phyloP scores from a whole-genome alignment of 352 stramenopile genomes.

The Pythium guiyangense region DNA sequence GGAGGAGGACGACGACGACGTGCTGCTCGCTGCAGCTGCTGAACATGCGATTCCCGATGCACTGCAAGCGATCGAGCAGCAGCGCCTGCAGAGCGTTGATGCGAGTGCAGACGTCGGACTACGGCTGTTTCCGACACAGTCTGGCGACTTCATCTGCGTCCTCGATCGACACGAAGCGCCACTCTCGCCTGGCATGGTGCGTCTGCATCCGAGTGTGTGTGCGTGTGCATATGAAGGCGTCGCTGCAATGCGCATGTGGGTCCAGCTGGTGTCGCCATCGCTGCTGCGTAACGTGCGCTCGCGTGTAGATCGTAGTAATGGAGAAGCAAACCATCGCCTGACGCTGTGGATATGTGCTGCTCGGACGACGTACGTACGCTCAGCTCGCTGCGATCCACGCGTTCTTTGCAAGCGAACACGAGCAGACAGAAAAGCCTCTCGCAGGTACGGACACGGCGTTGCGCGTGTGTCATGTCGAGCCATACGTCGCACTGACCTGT shows the following conservation, averaged over 20 bases:
- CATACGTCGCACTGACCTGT: too few species aligned
- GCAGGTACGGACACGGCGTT: neutral
- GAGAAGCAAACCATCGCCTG: neutral
- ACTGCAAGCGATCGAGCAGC: constrained; percentile 25
- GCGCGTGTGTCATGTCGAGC: too few species aligned
- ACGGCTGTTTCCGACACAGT: constrained; percentile 7
- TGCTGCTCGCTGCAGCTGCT: neutral
- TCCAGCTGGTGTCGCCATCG: too few species aligned
- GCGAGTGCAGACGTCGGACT: constrained; percentile 6
- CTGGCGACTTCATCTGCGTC: constrained; percentile 53
- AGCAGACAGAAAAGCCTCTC: too few species aligned
- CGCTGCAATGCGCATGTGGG: too few species aligned
- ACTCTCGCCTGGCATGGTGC: constrained; percentile 49
- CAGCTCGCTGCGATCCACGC: constrained; percentile 15
- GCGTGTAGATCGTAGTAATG: neutral
- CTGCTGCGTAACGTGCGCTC: too few species aligned
- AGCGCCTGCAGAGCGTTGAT: constrained; percentile 19
- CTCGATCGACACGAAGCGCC: constrained; percentile 50
- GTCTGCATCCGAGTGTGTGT: neutral
- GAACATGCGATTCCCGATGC: constrained; percentile 19
- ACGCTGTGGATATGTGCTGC: neutral
- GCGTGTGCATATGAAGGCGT: neutral
- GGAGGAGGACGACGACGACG: neutral
- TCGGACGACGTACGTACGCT: neutral
- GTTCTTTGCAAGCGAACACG: constrained; percentile 6